A percentile compares a stretch with the other conserved stretches of the same genome.
Evolutionary conservation across 768 basidiomycete species (phyloP).

Genomic region (Panus rudis): DNA sequence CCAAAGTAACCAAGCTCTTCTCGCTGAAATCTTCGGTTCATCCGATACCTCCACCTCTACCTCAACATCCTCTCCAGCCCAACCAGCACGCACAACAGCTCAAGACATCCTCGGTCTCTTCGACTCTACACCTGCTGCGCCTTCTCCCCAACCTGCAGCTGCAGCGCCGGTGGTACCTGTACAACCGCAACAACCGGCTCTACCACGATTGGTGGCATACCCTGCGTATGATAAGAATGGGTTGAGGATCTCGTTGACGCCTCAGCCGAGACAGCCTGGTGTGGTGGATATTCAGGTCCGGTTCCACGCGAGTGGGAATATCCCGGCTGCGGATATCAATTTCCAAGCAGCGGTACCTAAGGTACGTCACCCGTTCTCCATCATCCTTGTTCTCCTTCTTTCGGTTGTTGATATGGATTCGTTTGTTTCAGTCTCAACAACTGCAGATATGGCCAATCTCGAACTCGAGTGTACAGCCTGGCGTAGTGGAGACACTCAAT

Average conservation of each 20-base stretch:
- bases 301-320: constrained; percentile 64
- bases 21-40: constrained; percentile 88
- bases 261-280: constrained; percentile 78
- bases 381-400: not conserved
- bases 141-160: constrained; percentile 18
- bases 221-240: constrained; percentile 90
- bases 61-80: constrained; percentile 26
- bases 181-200: constrained; percentile 30
- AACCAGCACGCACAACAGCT: constrained; percentile 48
- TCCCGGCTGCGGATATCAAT: constrained; percentile 56
- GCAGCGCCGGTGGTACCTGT: constrained; percentile 7
- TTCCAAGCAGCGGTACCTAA: constrained; percentile 99
- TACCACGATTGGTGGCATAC: constrained; percentile 61
- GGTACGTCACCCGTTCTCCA: constrained; percentile 33
- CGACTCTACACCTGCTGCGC: constrained; percentile 17
- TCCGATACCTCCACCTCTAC: constrained; percentile 26
- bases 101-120: constrained; percentile 93
- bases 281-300: constrained; percentile 85
- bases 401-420: not conserved
- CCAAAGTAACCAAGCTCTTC: constrained; percentile 75
- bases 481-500: constrained; percentile 86
- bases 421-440: constrained; percentile 76
- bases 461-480: constrained; percentile 69
- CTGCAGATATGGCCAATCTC: constrained; percentile 98
- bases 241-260: constrained; percentile 83